These are phyloP conservation scores for Alternaria viburni DNA, from an alignment of 2,329 filamentous ascomycete species.

Conservation along the genomic window DNA sequence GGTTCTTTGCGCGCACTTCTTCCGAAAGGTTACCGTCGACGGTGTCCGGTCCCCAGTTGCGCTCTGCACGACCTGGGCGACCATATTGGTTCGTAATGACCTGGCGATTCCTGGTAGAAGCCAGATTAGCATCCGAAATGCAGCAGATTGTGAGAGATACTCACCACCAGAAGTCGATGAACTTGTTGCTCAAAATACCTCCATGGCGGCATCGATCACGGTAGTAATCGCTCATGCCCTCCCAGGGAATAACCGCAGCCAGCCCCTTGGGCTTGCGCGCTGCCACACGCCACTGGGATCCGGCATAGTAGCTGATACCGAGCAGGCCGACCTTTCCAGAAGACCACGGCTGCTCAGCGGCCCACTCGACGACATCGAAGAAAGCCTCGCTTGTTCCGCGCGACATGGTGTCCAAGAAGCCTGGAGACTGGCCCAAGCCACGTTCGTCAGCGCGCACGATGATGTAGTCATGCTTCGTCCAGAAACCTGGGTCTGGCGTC, in stretches of 20 bases:
- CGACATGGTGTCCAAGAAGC: conserved; percentile 61
- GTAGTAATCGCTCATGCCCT: conserved; percentile 64
- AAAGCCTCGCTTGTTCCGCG: conserved; percentile 59
- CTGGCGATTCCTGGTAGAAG: conserved; percentile 62
- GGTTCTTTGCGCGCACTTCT: conserved; percentile 58
- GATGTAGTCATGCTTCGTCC: conserved; percentile 46
- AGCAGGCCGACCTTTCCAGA: conserved; percentile 59
- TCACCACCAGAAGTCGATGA: conserved; percentile 63
- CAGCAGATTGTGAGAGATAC: not conserved
- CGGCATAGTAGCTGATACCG: conserved; percentile 61
- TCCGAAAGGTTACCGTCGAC: conserved; percentile 65
- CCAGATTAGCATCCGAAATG: not conserved
- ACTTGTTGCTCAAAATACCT: conserved; percentile 46
- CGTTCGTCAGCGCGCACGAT: conserved; percentile 58
- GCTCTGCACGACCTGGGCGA: conserved; percentile 54
- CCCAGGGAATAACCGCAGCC: conserved; percentile 61
- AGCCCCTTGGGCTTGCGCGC: conserved; percentile 60
- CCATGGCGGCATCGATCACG: conserved; percentile 53
- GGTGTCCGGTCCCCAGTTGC: conserved; percentile 63
- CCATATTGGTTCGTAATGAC: conserved; percentile 74
- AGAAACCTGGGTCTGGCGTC: conserved; percentile 51
- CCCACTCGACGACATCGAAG: conserved; percentile 61
- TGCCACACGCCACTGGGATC: conserved; percentile 62
- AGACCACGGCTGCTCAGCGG: conserved; percentile 58
- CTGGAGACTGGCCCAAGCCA: conserved; percentile 60